Percentiles rank a stretch among this genome's conserved stretches.
These are phyloP conservation scores for Termitomyces sp. DNA, from an alignment of 768 basidiomycete genomes.

Conservation along the genomic window DNA sequence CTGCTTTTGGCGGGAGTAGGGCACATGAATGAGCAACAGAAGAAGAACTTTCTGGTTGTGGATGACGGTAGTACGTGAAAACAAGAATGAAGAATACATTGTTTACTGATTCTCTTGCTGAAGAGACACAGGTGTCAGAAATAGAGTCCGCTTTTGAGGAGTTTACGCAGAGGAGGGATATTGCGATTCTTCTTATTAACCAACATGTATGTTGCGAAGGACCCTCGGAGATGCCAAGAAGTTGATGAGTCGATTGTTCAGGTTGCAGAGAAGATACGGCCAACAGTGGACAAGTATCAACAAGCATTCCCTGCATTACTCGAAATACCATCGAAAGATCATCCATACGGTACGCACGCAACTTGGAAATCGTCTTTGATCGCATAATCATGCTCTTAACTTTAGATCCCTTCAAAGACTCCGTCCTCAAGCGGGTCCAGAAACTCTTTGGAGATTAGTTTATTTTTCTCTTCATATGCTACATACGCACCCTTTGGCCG, in stretches of 20 bases:
- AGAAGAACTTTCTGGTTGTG: slow-evolving; percentile 97
- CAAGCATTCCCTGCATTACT: slow-evolving; percentile 95
- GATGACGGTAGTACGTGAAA: slow-evolving; percentile 82
- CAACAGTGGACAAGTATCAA: slow-evolving; percentile 90
- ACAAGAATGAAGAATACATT: background rate
- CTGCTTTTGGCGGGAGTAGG: slow-evolving; percentile 93
- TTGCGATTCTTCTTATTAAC: slow-evolving; percentile 96
- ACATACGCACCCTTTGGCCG: background rate
- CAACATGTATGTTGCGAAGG: slow-evolving; percentile 73
- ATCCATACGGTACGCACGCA: slow-evolving; percentile 78
- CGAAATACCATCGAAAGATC: slow-evolving; percentile 98
- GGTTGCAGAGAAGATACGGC: slow-evolving; percentile 97
- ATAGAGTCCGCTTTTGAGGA: slow-evolving; percentile 94
- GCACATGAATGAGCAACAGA: slow-evolving; percentile 82
- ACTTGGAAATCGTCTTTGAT: background rate
- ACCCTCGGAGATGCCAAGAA: background rate
- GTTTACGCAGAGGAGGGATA: slow-evolving; percentile 90
- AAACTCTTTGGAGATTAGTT: slow-evolving; percentile 88
- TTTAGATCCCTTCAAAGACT: slow-evolving; percentile 92
- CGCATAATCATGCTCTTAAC: background rate
- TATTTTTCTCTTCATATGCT: background rate
- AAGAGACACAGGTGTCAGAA: slow-evolving; percentile 86
- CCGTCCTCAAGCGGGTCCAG: slow-evolving; percentile 92
- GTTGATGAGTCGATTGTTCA: slow-evolving; percentile 24
- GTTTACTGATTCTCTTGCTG: background rate